Evolutionary conservation across 192 early-diverging fungal species (phyloP), one percentile per base, ranked within the genome.

Genomic region (Pilaira anomala): DNA sequence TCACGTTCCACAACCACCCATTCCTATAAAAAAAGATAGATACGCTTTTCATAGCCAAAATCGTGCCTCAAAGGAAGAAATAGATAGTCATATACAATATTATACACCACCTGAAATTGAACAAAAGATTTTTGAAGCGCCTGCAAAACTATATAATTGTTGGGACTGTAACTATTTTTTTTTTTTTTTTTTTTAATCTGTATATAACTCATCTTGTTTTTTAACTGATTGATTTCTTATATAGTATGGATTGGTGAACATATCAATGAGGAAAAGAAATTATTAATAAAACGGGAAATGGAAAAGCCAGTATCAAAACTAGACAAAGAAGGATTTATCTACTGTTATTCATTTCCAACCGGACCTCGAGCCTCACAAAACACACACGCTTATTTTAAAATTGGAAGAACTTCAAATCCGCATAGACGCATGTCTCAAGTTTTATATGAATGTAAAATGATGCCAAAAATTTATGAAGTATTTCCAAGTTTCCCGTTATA

Each of bases 341-440:
- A 58, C 14, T 33, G 22, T 1, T 58, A 58, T 22, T 41, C 56
- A 6, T 13, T 58, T 6, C 19, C 33, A 24, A 42, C 22, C 7
- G 56, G 56, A 0, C 56, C 39, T 13, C 33, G 56, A 0, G 22
- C 21, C 0, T 42, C 56, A 14, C 21, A 6, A 16, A 42, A 58
- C 6, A 5, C 19, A 1, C 40, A 42, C 5, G 39, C 24, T 14
- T 58, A 58, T 42, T 58, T 58, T 12, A 58, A 58, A 19, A 42
- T 58, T 16, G 56, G 56, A 2, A 18, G 56, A 7, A 58, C 56
- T 3, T 41, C 22, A 3, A 25, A 58, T 16, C 56, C 56, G 19
- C 56, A 58, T 24, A n/a, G 40, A 25, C 22, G 56, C 6, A 58
- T 58, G 56, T 58, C 40, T 42, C 56, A 58, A 25, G 19, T 58